Percentiles rank a stretch among this genome's conserved stretches.
These are phyloP conservation scores for Aurantiochytrium sp. DNA, from an alignment of 108 stramenopile species.

Conservation along the genomic window DNA sequence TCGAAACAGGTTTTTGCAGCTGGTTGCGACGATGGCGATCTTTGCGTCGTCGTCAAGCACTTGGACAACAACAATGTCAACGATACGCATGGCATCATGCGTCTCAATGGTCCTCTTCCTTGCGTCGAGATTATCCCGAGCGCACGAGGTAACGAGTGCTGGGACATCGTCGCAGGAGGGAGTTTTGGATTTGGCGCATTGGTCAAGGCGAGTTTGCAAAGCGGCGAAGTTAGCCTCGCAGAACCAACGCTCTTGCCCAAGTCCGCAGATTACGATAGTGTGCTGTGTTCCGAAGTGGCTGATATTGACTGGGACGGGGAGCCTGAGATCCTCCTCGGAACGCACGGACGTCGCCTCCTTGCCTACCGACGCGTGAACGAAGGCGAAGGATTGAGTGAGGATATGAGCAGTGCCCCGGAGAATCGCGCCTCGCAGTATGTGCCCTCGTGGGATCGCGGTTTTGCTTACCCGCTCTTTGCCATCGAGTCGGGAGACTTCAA, in stretches of 20 bases:
- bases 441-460: not conserved
- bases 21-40: not conserved
- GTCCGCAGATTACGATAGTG: not conserved
- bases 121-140: not conserved
- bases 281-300: not conserved
- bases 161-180: not conserved
- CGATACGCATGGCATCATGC: not conserved
- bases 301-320: constrained; percentile 1
- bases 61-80: not conserved
- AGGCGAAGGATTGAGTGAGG: not conserved
- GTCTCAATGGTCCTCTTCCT: not conserved
- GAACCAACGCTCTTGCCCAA: not conserved
- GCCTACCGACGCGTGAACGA: not conserved
- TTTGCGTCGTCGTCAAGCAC: not conserved
- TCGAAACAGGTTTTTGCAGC: not conserved
- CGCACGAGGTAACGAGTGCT: not conserved
- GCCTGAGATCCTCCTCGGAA: not conserved
- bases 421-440: not conserved
- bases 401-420: not conserved
- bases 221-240: too few relatives aligned
- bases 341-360: not conserved
- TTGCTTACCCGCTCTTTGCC: not conserved
- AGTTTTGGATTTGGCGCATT: not conserved
- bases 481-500: not conserved
- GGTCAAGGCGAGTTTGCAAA: not conserved